These are phyloP conservation scores for Lachnellula willkommii DNA, from an alignment of 2,329 filamentous ascomycete species.

Conservation along the genomic window DNA sequence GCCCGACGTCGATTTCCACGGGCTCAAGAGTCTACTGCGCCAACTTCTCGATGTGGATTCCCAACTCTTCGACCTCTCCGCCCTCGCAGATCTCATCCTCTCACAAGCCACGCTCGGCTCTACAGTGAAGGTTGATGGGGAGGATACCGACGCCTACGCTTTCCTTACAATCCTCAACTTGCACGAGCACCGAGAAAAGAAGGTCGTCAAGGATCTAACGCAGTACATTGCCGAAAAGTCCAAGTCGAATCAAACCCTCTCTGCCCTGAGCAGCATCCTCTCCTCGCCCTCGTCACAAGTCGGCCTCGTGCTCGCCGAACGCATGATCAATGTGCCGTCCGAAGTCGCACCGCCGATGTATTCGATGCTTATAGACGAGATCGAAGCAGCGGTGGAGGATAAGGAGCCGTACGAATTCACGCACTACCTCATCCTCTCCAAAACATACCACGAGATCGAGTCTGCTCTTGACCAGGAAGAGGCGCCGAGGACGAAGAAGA, in stretches of 20 bases:
- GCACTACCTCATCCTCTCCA: constrained; percentile 87
- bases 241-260: constrained; percentile 47
- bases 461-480: constrained; percentile 70
- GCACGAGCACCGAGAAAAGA: constrained; percentile 69
- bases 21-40: constrained; percentile 80
- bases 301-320: constrained; percentile 84
- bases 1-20: constrained; percentile 86
- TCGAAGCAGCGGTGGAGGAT: constrained; percentile 81
- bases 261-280: constrained; percentile 54
- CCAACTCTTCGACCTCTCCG: constrained; percentile 80
- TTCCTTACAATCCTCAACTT: constrained; percentile 86
- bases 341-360: constrained; percentile 93
- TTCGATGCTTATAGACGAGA: constrained; percentile 86
- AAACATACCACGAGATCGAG: constrained; percentile 84
- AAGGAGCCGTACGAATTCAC: constrained; percentile 89
- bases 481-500: constrained; percentile 54
- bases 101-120: constrained; percentile 84
- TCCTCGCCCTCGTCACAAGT: constrained; percentile 52
- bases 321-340: constrained; percentile 93
- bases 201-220: constrained; percentile 64
- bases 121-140: constrained; percentile 95
- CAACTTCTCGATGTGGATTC: constrained; percentile 90
- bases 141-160: constrained; percentile 86
- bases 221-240: constrained; percentile 61
- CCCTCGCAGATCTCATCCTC: constrained; percentile 78